Evolutionary conservation across 2,329 filamentous ascomycete genomes (phyloP), one percentile per base, ranked within the genome.

Genomic region (Trichoderma asperellum): DNA sequence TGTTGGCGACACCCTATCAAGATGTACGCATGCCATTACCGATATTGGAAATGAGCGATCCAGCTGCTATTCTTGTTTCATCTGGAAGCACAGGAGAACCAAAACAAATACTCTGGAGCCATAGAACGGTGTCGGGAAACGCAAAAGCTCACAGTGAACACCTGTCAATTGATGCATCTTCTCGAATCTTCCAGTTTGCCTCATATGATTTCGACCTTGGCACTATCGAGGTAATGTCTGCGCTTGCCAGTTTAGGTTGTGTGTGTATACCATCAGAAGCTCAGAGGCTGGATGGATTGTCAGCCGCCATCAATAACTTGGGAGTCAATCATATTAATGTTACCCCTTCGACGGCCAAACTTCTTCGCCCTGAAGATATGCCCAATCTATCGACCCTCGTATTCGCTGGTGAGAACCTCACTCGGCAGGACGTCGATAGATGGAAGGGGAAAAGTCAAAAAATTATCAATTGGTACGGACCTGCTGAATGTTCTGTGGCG

Each of bases 401-500:
- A 11, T 62, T 68, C 35, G 66, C 57, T 32, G 66, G 66, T 24
- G 66, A 68, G 32, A 63, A 62, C 21, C 34, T 68, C 32, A 37
- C 21, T 8, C 35, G 60, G 52, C 57, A 62, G 27, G 66, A 68
- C 21, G 27, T 63, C 56, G 34, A 53, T 21, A 55, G 47, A 34
- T 68, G 66, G 66, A 63, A 62, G 43, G 57, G 58, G 10, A 43
- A 56, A n/a, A 40, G 47, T 34, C 40, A 56, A n/a, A 18, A 34
- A 24, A 35, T 68, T 10, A 62, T 62, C 11, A 68, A 68, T 63
- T 68, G 66, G 66, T 68, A 68, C 21, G 66, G 66, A 18, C 66
- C 66, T 55, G 57, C 47, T 34, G 66, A 68, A 14, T 62, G 32
- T 40, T 63, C 66, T 62, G 32, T 34, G 18, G 40, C 57, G 16